Conservation (phyloP, 148 eudicot species). For the Silene uniflora region DNA sequence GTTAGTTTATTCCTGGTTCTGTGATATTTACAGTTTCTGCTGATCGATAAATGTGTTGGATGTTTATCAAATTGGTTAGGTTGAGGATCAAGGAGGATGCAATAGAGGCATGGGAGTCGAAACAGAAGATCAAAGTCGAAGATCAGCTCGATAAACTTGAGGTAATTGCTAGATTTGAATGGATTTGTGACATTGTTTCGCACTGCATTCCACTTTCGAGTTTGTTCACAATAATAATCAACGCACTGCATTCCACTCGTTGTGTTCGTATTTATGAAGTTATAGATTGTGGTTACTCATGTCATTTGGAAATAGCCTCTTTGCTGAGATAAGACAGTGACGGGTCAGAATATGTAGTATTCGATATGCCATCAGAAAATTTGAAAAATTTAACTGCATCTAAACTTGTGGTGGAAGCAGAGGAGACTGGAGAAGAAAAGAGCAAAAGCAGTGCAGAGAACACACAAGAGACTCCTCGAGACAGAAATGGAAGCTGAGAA, state of each 20-base stretch:
- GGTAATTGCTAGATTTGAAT: conserved; percentile 10
- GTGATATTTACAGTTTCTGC: not conserved
- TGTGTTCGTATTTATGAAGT: too few species aligned
- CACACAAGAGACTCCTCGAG: conserved; percentile 26
- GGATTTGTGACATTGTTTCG: too few species aligned
- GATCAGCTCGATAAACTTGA: conserved; percentile 24
- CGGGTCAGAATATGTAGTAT: too few species aligned
- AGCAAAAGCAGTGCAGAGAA: conserved; percentile 23
- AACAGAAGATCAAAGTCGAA: conserved; percentile 19
- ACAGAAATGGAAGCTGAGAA: conserved; percentile 23
- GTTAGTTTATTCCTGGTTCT: not conserved
- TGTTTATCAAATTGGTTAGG: conserved; percentile 10
- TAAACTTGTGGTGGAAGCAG: conserved; percentile 8
- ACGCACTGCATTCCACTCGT: too few species aligned
- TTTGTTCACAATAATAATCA: too few species aligned
- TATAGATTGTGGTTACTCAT: too few species aligned
- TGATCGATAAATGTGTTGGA: not conserved
- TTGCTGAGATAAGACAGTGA: too few species aligned
- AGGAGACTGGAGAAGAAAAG: conserved; percentile 28
- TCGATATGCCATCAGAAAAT: too few species aligned
- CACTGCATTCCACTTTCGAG: too few species aligned
- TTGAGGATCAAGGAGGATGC: conserved; percentile 29
- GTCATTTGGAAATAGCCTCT: too few species aligned
- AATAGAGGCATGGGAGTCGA: conserved; percentile 31
- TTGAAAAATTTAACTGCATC: not conserved